These are phyloP conservation scores for Pyrenochaeta sp. DNA, from an alignment of 2,329 filamentous ascomycete genomes.

Conservation along the genomic window DNA sequence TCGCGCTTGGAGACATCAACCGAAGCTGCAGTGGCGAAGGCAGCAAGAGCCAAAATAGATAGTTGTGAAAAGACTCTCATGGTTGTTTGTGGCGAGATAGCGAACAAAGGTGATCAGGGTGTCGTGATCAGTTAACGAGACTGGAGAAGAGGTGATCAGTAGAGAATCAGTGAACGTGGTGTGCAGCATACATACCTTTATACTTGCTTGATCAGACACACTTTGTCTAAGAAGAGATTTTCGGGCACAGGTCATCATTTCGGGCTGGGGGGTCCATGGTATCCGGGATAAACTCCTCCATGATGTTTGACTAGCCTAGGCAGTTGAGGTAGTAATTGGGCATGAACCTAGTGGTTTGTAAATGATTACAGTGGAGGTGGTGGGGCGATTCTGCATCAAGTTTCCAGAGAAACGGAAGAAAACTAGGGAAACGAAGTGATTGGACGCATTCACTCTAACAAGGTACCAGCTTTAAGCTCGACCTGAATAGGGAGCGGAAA, in stretches of 20 bases:
- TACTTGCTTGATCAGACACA: slow-evolving; percentile 16
- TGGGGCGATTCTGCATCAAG: slow-evolving; percentile 24
- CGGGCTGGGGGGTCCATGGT: slow-evolving; percentile 10
- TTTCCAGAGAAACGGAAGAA: slow-evolving; percentile 15
- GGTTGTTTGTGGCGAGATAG: slow-evolving; percentile 11
- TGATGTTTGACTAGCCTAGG: slow-evolving; percentile 36
- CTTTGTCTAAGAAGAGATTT: slow-evolving; percentile 8
- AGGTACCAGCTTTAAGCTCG: slow-evolving; percentile 1
- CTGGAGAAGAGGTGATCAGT: slow-evolving; percentile 25
- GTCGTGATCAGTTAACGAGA: slow-evolving; percentile 12
- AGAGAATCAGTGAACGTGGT: slow-evolving; percentile 22
- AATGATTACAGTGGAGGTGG: slow-evolving; percentile 22
- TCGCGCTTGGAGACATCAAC: slow-evolving; percentile 47
- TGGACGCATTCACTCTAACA: slow-evolving; percentile 12
- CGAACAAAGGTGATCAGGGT: background rate
- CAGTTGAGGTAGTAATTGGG: slow-evolving; percentile 26
- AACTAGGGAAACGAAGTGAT: slow-evolving; percentile 16
- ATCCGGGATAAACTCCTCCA: slow-evolving; percentile 23
- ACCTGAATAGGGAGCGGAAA: slow-evolving; percentile 7
- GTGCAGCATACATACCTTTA: slow-evolving; percentile 28
- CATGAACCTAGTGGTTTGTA: slow-evolving; percentile 30
- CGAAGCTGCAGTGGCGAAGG: slow-evolving; percentile 36
- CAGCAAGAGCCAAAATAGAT: slow-evolving; percentile 36
- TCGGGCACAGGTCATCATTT: slow-evolving; percentile 10
- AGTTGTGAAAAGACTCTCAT: slow-evolving; percentile 42